Evolutionary conservation across 495 filamentous ascomycete species (phyloP).

Genomic region (Penicillium flavigenum): DNA sequence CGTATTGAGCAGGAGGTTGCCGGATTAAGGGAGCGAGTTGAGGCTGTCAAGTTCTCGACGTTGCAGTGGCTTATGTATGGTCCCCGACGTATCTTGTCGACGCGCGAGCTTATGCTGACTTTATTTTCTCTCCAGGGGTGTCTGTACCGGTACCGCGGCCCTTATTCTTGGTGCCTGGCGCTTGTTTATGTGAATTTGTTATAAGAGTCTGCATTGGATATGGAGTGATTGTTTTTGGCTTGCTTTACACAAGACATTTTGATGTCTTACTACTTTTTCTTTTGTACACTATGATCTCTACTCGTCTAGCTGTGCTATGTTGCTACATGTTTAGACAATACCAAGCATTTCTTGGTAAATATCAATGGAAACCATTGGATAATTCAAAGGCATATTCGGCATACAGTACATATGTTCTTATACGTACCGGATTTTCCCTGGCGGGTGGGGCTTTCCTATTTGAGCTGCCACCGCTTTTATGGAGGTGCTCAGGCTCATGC

Average conservation of each 20-base stretch:
- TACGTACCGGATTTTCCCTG: too few species aligned
- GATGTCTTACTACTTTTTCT: conserved; percentile 17
- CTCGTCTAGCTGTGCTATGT: conserved; percentile 13
- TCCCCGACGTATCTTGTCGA: conserved; percentile 4
- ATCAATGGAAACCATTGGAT: not conserved
- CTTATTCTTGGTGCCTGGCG: conserved; percentile 95
- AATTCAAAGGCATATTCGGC: too few species aligned
- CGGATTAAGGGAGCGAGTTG: conserved; percentile 82
- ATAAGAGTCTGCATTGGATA: conserved; percentile 24
- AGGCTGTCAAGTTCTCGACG: conserved; percentile 96
- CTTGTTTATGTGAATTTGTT: conserved; percentile 60
- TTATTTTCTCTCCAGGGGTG: conserved; percentile 58
- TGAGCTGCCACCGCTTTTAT: too few species aligned
- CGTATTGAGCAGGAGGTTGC: conserved; percentile 98
- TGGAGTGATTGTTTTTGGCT: conserved; percentile 22
- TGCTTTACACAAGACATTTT: conserved; percentile 15
- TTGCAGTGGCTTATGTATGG: conserved; percentile 91
- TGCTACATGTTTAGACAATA: not conserved
- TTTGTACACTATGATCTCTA: conserved; percentile 21
- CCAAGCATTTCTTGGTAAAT: conserved; percentile 1
- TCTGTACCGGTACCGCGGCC: conserved; percentile 91
- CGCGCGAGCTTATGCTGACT: conserved; percentile 25
- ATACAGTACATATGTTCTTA: too few species aligned
- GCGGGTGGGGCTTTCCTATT: too few species aligned
- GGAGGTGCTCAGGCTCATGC: too few species aligned